A percentile compares a stretch with the other conserved stretches of the same genome.
phyloP scores from a whole-genome alignment of 1,284 basidiomycete genomes.

The Singerocomus rubriflavus region DNA sequence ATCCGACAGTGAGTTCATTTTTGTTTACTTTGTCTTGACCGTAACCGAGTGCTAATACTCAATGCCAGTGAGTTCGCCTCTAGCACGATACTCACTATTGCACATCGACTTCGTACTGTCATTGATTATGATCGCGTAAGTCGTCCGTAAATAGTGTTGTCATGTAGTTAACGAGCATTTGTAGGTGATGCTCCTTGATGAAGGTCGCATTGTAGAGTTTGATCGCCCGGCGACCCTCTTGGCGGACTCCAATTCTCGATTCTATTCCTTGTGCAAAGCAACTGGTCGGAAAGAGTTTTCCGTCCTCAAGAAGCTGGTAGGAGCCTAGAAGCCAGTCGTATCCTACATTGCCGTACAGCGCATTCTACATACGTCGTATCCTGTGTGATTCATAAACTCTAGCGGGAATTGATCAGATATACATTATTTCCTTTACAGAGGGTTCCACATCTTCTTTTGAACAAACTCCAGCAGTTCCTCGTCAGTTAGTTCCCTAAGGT shows the following conservation, averaged over 20 bases:
- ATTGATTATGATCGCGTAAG: slow-evolving; percentile 65
- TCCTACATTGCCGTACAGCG: neutral
- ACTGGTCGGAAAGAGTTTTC: slow-evolving; percentile 80
- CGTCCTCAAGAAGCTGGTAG: slow-evolving; percentile 66
- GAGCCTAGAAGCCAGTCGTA: slow-evolving; percentile 33
- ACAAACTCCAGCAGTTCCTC: slow-evolving; percentile 53
- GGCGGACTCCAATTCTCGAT: slow-evolving; percentile 61
- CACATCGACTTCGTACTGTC: slow-evolving; percentile 68
- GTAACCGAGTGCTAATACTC: slow-evolving; percentile 7
- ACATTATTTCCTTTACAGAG: slow-evolving; percentile 24
- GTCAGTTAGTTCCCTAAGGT: slow-evolving; percentile 58
- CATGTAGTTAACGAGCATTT: neutral
- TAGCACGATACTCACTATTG: slow-evolving; percentile 67
- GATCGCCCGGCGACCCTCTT: slow-evolving; percentile 71
- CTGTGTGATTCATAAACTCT: neutral
- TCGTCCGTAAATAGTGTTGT: slow-evolving; percentile 15
- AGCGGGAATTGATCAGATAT: neutral
- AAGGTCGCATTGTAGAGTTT: slow-evolving; percentile 81
- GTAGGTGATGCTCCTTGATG: slow-evolving; percentile 84
- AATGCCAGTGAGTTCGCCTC: slow-evolving; percentile 56
- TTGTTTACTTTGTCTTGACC: neutral
- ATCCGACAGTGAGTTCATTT: slow-evolving; percentile 48
- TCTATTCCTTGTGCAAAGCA: slow-evolving; percentile 78
- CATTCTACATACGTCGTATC: slow-evolving; percentile 9
- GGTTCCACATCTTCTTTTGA: slow-evolving; percentile 69